These are phyloP conservation scores for Halophytophthora batemanensis DNA, from an alignment of 352 stramenopile genomes.

Conservation along the genomic window DNA sequence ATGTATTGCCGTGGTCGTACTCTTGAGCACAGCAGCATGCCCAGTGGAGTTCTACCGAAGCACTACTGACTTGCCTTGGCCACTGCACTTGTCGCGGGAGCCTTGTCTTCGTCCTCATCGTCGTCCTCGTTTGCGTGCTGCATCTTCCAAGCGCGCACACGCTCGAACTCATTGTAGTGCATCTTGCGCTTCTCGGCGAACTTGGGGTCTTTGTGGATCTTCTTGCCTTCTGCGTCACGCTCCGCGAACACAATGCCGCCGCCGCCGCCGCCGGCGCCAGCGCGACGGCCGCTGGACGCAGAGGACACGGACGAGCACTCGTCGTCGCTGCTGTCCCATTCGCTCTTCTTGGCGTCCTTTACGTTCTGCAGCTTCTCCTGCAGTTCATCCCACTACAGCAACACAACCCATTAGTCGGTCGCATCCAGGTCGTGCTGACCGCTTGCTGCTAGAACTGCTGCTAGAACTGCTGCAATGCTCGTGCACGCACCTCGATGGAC, in stretches of 20 bases:
- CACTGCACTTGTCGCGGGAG: conserved; percentile 3
- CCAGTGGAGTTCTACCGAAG: not conserved
- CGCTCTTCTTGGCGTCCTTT: conserved; percentile 45
- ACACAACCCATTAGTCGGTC: not conserved
- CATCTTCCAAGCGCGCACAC: conserved; percentile 66
- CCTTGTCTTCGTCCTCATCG: conserved; percentile 27
- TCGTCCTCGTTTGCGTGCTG: conserved; percentile 48
- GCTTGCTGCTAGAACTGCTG: not conserved
- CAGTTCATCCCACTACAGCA: conserved; percentile 61
- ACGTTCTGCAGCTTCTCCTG: conserved; percentile 60
- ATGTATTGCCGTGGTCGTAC: no score
- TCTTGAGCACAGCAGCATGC: no score
- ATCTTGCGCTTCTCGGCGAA: conserved; percentile 75
- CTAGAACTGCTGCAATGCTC: not conserved
- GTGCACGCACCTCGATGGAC: conserved; percentile 33
- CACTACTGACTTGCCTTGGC: conserved; percentile 5
- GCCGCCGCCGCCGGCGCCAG: not conserved
- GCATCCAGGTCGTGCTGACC: not conserved
- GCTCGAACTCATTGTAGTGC: conserved; percentile 85
- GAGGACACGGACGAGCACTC: conserved; percentile 18
- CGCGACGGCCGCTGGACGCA: not conserved
- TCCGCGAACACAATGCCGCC: conserved; percentile 27
- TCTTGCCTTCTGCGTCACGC: conserved; percentile 57
- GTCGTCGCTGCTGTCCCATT: conserved; percentile 60
- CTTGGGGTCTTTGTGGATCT: conserved; percentile 59